Percentiles rank a stretch among this genome's conserved stretches.
Evolutionary conservation across 371 early-diverging fungal species (phyloP).

Genomic region (Actinomucor elegans): DNA sequence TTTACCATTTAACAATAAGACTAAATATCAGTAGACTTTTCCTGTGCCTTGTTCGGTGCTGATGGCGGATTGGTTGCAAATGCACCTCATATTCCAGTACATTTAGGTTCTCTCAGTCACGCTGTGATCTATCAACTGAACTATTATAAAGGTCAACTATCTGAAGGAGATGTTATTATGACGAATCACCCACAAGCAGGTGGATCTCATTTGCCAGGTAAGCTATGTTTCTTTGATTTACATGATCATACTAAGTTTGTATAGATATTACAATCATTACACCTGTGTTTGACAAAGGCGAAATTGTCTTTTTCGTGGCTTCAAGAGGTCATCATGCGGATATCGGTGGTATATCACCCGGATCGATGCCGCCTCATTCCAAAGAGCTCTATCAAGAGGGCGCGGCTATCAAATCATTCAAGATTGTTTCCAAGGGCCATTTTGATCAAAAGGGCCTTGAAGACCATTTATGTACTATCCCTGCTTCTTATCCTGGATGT

Average conservation of each 20-base stretch:
- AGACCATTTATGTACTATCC: constrained; percentile 73
- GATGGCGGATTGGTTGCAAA: constrained; percentile 90
- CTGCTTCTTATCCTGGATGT: constrained; percentile 84
- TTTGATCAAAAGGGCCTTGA: constrained; percentile 82
- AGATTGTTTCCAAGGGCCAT: constrained; percentile 77
- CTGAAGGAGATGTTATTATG: constrained; percentile 92
- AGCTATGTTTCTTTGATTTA: not conserved
- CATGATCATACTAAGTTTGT: no score
- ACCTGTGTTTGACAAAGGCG: constrained; percentile 84
- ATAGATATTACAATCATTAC: constrained; percentile 93
- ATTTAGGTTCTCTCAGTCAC: constrained; percentile 91
- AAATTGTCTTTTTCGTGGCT: constrained; percentile 93
- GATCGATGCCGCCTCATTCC: constrained; percentile 84
- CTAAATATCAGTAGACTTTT: constrained; percentile 82
- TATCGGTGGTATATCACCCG: constrained; percentile 88
- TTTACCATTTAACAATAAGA: no score
- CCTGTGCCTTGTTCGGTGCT: constrained; percentile 95
- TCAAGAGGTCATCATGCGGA: constrained; percentile 97
- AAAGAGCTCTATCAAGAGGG: constrained; percentile 93
- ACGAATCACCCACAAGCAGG: constrained; percentile 97
- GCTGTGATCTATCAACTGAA: constrained; percentile 90
- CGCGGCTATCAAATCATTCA: constrained; percentile 87
- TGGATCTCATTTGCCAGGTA: constrained; percentile 90
- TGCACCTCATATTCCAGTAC: constrained; percentile 95
- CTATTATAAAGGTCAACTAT: constrained; percentile 59